Percentiles rank a stretch among this genome's conserved stretches.
Conservation (phyloP, 2,329 filamentous ascomycete species). For the Colletotrichum cordylinicola region DNA sequence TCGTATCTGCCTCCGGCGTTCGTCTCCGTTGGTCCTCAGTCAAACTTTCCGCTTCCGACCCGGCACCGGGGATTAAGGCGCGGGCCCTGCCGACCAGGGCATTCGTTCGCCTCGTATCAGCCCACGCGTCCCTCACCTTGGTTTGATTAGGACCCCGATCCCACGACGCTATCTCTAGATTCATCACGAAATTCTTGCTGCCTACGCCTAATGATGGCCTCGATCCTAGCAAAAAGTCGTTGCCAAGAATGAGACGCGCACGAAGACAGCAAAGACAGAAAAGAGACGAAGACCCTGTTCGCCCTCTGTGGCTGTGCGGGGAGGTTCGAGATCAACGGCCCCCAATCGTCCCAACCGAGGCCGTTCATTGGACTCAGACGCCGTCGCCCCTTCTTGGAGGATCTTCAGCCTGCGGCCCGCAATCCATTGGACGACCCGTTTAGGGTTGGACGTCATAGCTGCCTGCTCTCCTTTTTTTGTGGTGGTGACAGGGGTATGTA, state of each 20-base stretch:
- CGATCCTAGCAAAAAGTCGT: not conserved
- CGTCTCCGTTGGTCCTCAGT: not conserved
- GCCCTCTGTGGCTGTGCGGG: conserved; percentile 13
- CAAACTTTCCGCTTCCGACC: not conserved
- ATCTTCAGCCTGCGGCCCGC: conserved; percentile 1
- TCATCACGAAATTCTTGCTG: not conserved
- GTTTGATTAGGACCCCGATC: not conserved
- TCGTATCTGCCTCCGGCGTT: not conserved
- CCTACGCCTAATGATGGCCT: not conserved
- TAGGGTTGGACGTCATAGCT: conserved; percentile 6
- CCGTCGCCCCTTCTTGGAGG: not conserved
- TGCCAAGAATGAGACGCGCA: not conserved
- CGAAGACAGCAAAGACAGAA: not conserved
- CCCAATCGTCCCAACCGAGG: conserved; percentile 8
- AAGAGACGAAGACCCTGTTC: not conserved
- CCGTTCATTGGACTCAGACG: not conserved
- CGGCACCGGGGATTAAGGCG: not conserved
- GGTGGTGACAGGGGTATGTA: not conserved
- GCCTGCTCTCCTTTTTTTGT: not conserved
- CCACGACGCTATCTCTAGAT: accelerated
- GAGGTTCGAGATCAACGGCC: not conserved
- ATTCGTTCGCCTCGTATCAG: not conserved
- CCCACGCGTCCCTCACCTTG: not conserved
- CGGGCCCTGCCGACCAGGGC: not conserved
- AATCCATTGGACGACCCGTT: conserved; percentile 9